These are phyloP conservation scores for Xylariaceae sp. DNA, from an alignment of 2,329 filamentous ascomycete genomes.

Conservation along the genomic window DNA sequence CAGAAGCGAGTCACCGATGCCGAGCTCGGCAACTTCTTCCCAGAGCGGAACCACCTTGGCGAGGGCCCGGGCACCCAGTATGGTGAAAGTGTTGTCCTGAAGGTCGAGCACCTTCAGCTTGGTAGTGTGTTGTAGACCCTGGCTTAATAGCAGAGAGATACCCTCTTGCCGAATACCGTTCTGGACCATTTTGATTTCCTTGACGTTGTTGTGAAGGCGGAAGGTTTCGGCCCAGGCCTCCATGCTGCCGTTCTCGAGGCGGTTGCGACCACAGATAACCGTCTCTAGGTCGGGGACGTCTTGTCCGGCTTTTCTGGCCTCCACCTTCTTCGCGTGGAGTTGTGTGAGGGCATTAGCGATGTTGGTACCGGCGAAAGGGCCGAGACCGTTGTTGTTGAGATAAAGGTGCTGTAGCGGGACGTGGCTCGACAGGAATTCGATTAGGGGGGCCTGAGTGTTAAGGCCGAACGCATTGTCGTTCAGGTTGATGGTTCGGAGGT, in stretches of 20 bases:
- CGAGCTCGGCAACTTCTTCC: constrained; percentile 73
- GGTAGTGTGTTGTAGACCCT: constrained; percentile 68
- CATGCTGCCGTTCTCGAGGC: constrained; percentile 95
- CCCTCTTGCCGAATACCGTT: constrained; percentile 96
- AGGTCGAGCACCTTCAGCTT: constrained; percentile 75
- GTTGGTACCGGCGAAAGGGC: constrained; percentile 81
- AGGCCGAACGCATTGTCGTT: constrained; percentile 98
- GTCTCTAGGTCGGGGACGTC: constrained; percentile 82
- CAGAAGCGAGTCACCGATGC: constrained; percentile 82
- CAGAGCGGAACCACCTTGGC: constrained; percentile 69
- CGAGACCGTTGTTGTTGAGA: constrained; percentile 97
- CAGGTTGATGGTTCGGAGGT: constrained; percentile 86
- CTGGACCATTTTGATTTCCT: constrained; percentile 92
- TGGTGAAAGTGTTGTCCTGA: constrained; percentile 96
- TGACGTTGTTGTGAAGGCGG: constrained; percentile 74
- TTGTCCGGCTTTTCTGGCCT: constrained; percentile 64
- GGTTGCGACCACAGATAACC: constrained; percentile 93
- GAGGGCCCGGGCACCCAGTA: constrained; percentile 71
- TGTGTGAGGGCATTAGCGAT: constrained; percentile 82
- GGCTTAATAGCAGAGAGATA: constrained; percentile 71
- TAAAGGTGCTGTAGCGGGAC: constrained; percentile 88
- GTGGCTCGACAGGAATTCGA: constrained; percentile 84
- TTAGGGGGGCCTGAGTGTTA: constrained; percentile 87
- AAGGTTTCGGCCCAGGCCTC: constrained; percentile 87
- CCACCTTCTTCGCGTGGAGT: constrained; percentile 78